Percentiles rank a stretch among this genome's conserved stretches.
phyloP scores from a whole-genome alignment of 495 filamentous ascomycete genomes.

The Penicillium arizonense region DNA sequence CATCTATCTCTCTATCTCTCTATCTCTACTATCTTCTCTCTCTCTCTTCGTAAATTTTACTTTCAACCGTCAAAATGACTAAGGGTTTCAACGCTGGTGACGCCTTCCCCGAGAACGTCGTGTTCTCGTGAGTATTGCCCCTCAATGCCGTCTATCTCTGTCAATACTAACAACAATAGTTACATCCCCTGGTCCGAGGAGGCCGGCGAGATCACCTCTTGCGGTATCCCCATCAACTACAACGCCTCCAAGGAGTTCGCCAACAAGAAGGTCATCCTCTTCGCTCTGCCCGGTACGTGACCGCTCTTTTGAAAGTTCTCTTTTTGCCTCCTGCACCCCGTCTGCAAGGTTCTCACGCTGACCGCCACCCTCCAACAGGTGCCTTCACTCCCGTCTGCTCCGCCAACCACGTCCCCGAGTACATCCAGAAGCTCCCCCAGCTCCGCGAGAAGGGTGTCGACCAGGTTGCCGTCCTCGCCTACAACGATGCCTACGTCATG shows the following conservation, averaged over 20 bases:
- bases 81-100: conserved; percentile 76
- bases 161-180: conserved; percentile 33
- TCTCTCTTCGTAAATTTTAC: not conserved
- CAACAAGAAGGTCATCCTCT: conserved; percentile 87
- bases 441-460: conserved; percentile 86
- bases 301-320: conserved; percentile 25
- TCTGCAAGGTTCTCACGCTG: conserved; percentile 17
- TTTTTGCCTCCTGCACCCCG: not conserved
- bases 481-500: conserved; percentile 92
- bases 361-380: conserved; percentile 38
- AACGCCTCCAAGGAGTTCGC: conserved; percentile 83
- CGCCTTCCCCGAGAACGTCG: conserved; percentile 74
- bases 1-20: conserved; percentile 3
- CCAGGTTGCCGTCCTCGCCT: conserved; percentile 78
- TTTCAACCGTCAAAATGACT: conserved; percentile 10
- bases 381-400: conserved; percentile 96
- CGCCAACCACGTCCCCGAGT: conserved; percentile 81
- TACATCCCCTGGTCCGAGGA: conserved; percentile 72
- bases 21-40: conserved; percentile 6
- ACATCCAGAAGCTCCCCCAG: conserved; percentile 69
- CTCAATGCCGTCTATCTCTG: not conserved
- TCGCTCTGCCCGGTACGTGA: conserved; percentile 72
- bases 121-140: conserved; percentile 60
- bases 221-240: conserved; percentile 77
- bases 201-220: conserved; percentile 61